Base-by-base conservation (phyloP, 225 moss, liverwort and hornwort genomes). In the Physcomitrium patens region DNA sequence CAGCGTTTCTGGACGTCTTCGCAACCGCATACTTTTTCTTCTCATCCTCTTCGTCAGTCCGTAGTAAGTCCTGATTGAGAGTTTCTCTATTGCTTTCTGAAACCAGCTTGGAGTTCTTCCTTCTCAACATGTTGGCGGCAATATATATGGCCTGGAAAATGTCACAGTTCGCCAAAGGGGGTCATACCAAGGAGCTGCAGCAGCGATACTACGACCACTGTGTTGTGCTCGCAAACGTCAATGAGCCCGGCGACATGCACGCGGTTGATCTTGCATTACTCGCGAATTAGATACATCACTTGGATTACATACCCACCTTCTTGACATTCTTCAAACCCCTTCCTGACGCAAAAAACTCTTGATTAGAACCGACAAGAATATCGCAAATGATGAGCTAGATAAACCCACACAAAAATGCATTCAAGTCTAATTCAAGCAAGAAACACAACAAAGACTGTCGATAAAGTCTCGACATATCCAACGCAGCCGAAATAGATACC, bases 71-170 rank as follows among this genome's bases (percentile, higher is more conserved):
- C 15, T 65, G 63, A 31, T 62, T 72, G 7, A 64, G 54, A 51
- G 76, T 65, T 54, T 77, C 75, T 74, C 79, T 82, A 52, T 77
- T 82, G 72, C 82, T 77, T 50, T 79, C 77, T 60, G 82, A 67
- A 68, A 84, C 77, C 80, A 82, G 65, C 75, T 85, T 87, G 53
- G 72, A 23, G 51, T 60, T 82, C 71, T 78, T 81, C 76, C 84
- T 87, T 71, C 87, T 77, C 80, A 87, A 75, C 87, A 87, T 87
- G 75, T 87, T 85, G 69, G 72, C 72, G 72, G 84, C 78, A 76
- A 59, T 42, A 28, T 74, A 71, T 71, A 77, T 79, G 60, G 68
- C 71, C 82, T 78, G 50, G 47, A 72, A 78, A 65, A 67, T 44
- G 63, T 76, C 69, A 81, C 17, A 76, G 19, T 61, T 69, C 51